Conservation (phyloP, 352 stramenopile genomes). For the Pythium utonaiense region DNA sequence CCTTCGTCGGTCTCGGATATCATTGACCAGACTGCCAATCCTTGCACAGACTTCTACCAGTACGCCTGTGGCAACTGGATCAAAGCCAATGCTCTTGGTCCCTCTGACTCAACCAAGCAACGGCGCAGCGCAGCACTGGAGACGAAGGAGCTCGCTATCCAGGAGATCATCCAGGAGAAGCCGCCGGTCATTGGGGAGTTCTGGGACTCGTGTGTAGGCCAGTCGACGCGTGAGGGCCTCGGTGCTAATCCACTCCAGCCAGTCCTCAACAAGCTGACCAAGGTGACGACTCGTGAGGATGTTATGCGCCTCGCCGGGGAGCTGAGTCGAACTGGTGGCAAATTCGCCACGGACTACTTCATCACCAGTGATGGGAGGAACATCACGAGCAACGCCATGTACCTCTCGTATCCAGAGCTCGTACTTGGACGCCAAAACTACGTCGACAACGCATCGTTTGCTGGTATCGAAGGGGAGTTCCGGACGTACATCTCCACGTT, state of each 20-base stretch:
- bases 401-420: conserved; percentile 73
- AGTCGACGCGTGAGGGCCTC: conserved; percentile 36
- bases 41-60: conserved; percentile 74
- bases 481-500: conserved; percentile 43
- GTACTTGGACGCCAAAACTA: conserved; percentile 85
- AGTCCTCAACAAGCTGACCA: conserved; percentile 35
- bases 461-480: conserved; percentile 33
- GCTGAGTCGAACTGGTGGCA: conserved; percentile 31
- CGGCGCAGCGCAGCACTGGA: conserved; percentile 46
- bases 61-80: conserved; percentile 63
- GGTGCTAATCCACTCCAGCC: conserved; percentile 39
- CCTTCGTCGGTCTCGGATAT: conserved; percentile 36
- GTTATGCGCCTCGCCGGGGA: conserved; percentile 38
- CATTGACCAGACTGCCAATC: conserved; percentile 41
- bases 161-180: conserved; percentile 58
- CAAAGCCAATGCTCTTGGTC: conserved; percentile 30
- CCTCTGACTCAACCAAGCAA: conserved; percentile 25
- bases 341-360: conserved; percentile 65
- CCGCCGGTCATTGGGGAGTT: conserved; percentile 58
- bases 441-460: conserved; percentile 48
- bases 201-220: conserved; percentile 67
- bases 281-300: conserved; percentile 29
- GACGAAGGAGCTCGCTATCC: conserved; percentile 43
- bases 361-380: conserved; percentile 71
- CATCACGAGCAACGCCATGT: conserved; percentile 64